Percentiles rank a stretch among this genome's conserved stretches.
These are phyloP conservation scores for Podaxis mareebaensis DNA, from an alignment of 768 basidiomycete species.

Conservation along the genomic window DNA sequence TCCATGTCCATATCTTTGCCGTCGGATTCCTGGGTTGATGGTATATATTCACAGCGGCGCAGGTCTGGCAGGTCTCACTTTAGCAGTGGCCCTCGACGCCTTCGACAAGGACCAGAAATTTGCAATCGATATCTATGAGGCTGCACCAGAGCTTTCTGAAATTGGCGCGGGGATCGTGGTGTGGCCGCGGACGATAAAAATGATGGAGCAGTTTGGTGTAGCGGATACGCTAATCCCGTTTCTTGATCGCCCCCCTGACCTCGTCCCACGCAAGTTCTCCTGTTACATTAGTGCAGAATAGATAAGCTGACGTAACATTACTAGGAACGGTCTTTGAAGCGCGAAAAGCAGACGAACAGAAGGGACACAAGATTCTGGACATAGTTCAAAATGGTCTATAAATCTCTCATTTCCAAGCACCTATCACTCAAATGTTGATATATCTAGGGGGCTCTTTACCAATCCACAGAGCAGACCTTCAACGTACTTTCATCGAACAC, in stretches of 20 bases:
- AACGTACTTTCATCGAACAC: constrained; percentile 37
- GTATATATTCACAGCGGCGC: too few relatives aligned
- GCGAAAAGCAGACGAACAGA: not conserved
- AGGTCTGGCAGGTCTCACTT: too few relatives aligned
- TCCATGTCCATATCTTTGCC: too few relatives aligned
- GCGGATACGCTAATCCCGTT: constrained; percentile 15
- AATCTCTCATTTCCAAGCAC: not conserved
- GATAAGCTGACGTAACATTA: not conserved
- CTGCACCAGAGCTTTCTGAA: constrained; percentile 37
- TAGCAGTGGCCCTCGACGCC: constrained; percentile 23
- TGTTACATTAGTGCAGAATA: not conserved
- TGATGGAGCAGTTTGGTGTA: constrained; percentile 15
- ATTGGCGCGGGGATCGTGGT: constrained; percentile 45
- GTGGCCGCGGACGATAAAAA: constrained; percentile 27
- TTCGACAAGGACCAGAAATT: constrained; percentile 22
- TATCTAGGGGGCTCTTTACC: constrained; percentile 25
- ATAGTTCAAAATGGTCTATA: not conserved
- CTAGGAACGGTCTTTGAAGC: not conserved
- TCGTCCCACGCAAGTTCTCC: constrained; percentile 13
- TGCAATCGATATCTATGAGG: constrained; percentile 42
- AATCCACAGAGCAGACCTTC: constrained; percentile 29
- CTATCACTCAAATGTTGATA: not conserved
- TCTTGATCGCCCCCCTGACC: constrained; percentile 16
- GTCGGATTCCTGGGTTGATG: too few relatives aligned
- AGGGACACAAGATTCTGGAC: not conserved